Evolutionary conservation across 2,329 filamentous ascomycete genomes (phyloP).

Genomic region (Alternaria solani): DNA sequence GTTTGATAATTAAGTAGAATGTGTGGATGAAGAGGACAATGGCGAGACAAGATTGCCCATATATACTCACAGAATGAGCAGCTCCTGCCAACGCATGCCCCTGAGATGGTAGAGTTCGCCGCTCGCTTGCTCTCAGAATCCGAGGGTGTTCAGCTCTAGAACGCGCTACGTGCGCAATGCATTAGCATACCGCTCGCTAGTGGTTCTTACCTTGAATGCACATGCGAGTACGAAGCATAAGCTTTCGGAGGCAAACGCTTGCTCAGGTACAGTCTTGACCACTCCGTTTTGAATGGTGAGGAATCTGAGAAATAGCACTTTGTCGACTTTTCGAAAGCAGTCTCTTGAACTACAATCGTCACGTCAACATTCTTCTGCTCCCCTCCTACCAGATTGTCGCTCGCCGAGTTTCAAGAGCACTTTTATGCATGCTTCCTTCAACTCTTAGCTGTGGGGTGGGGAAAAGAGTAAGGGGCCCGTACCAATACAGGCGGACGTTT

Average conservation of each 20-base stretch:
- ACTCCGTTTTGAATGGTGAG: not conserved
- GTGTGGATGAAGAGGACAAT: conserved; percentile 21
- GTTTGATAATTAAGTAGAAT: conserved; percentile 28
- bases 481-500: not conserved
- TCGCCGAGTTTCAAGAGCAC: not conserved
- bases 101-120: conserved; percentile 18
- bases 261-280: not conserved
- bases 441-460: not conserved
- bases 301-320: not conserved
- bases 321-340: not conserved
- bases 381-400: too few relatives aligned
- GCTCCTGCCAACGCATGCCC: conserved; percentile 10
- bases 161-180: conserved; percentile 12
- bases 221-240: conserved; percentile 7
- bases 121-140: conserved; percentile 13
- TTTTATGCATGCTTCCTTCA: conserved; percentile 6
- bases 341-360: not conserved
- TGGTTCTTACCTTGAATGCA: not conserved
- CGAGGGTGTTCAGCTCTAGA: conserved; percentile 7
- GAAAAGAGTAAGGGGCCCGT: not conserved
- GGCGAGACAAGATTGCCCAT: conserved; percentile 3
- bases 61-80: conserved; percentile 18
- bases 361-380: not conserved
- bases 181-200: conserved; percentile 3
- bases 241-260: not conserved